Conservation (phyloP, 345 rosid species). For the Noccaea caerulescens region DNA sequence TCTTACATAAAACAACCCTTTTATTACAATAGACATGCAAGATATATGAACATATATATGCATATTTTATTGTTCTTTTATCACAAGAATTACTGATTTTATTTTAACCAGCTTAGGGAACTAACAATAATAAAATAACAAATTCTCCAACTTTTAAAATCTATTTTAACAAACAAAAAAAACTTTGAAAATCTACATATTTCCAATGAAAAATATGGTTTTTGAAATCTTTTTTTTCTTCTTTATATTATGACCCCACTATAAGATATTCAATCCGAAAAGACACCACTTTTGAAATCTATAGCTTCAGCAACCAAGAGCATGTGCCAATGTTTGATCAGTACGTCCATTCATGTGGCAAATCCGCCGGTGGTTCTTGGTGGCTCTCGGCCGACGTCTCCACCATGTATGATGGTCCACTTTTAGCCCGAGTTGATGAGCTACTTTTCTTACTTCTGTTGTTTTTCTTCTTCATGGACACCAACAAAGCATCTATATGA, state of each 20-base stretch:
- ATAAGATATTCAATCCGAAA: constrained; percentile 34
- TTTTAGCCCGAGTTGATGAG: constrained; percentile 46
- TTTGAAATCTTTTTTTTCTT: constrained; percentile 10
- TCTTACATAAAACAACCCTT: constrained; percentile 30
- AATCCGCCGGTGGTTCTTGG: constrained; percentile 48
- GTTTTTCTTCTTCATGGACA: constrained; percentile 40
- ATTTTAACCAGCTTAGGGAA: constrained; percentile 26
- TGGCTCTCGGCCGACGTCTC: constrained; percentile 50
- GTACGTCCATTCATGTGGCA: constrained; percentile 90
- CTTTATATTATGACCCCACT: constrained; percentile 25
- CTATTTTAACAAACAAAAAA: too few relatives aligned
- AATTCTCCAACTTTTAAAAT: constrained; percentile 9
- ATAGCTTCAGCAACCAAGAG: constrained; percentile 20
- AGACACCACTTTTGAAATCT: constrained; percentile 35
- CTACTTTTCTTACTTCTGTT: constrained; percentile 39
- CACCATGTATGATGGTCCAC: constrained; percentile 39
- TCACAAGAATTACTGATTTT: constrained; percentile 33
- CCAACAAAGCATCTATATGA: constrained; percentile 45
- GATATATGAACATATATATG: constrained; percentile 36
- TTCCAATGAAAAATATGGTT: constrained; percentile 20
- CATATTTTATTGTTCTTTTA: constrained; percentile 38
- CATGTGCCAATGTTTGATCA: constrained; percentile 39
- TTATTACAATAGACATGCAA: constrained; percentile 35
- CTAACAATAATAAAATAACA: constrained; percentile 40
- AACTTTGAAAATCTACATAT: constrained; percentile 24